Percentiles rank a stretch among this genome's conserved stretches.
phyloP scores from a whole-genome alignment of 2,329 filamentous ascomycete species.

The Phaeosphaeriaceae sp. region DNA sequence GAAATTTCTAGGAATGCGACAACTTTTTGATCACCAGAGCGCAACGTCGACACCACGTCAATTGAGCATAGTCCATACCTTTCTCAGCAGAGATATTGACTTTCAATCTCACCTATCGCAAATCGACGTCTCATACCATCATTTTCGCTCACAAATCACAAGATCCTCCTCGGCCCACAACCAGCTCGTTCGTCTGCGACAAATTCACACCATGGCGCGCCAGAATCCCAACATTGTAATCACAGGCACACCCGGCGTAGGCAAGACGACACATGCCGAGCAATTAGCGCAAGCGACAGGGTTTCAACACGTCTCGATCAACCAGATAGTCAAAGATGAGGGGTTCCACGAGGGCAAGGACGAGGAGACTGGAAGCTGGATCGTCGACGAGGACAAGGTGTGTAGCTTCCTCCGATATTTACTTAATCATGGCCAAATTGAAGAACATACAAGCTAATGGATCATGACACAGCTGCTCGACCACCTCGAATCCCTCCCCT shows the following conservation, averaged over 20 bases:
- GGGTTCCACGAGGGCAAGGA: conserved; percentile 88
- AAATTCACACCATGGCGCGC: conserved; percentile 43
- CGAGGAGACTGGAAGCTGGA: conserved; percentile 83
- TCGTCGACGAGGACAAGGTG: conserved; percentile 97
- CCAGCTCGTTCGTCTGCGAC: background rate
- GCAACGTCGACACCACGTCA: background rate
- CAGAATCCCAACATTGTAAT: conserved; percentile 84
- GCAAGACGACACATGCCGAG: conserved; percentile 93
- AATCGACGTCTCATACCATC: background rate
- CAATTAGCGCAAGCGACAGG: conserved; percentile 77
- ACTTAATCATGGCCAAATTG: too few relatives aligned
- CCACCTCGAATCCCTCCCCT: conserved; percentile 81
- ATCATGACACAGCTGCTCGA: conserved; percentile 90
- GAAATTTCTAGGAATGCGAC: conserved; percentile 22
- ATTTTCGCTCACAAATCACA: too few relatives aligned
- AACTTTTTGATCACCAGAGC: background rate
- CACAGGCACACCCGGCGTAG: conserved; percentile 93
- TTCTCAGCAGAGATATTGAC: background rate
- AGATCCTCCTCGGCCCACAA: background rate
- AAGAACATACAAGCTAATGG: too few relatives aligned
- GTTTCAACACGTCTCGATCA: conserved; percentile 84
- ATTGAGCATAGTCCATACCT: background rate
- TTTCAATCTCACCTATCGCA: background rate
- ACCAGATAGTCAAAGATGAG: conserved; percentile 88
- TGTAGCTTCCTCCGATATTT: conserved; percentile 3